phyloP scores from a whole-genome alignment of 2,329 filamentous ascomycete genomes.

The Emergomyces pasteurianus region DNA sequence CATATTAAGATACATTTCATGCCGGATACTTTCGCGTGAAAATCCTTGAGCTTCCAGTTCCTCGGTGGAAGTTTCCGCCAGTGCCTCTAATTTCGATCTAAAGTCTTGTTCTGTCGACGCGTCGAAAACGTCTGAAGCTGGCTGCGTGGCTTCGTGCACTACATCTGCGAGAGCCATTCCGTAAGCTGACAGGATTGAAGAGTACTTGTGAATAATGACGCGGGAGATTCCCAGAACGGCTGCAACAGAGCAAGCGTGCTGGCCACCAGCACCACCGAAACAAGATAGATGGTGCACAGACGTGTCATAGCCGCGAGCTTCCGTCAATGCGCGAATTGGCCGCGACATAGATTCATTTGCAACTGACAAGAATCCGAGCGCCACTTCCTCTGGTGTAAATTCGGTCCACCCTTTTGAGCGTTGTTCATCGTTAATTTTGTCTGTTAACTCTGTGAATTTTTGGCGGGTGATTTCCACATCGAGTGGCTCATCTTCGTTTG shows the following conservation, averaged over 20 bases:
- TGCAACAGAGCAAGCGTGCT: slow-evolving; percentile 85
- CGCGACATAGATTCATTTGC: slow-evolving; percentile 40
- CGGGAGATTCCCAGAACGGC: slow-evolving; percentile 73
- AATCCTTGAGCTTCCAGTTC: slow-evolving; percentile 37
- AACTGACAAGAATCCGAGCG: slow-evolving; percentile 31
- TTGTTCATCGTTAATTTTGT: slow-evolving; percentile 62
- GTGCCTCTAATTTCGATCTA: slow-evolving; percentile 58
- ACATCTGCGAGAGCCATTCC: slow-evolving; percentile 89
- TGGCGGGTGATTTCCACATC: slow-evolving; percentile 64
- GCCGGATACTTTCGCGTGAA: slow-evolving; percentile 25
- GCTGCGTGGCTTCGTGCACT: slow-evolving; percentile 69
- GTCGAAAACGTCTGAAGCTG: slow-evolving; percentile 44
- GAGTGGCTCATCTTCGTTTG: slow-evolving; percentile 72
- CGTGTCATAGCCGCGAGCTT: slow-evolving; percentile 85
- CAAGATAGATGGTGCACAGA: slow-evolving; percentile 82
- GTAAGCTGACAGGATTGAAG: slow-evolving; percentile 82
- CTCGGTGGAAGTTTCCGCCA: slow-evolving; percentile 49
- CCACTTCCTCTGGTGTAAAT: slow-evolving; percentile 58
- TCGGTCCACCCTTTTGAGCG: slow-evolving; percentile 35
- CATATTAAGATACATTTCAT: slow-evolving; percentile 37
- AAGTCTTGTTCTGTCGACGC: slow-evolving; percentile 32
- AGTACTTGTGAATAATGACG: slow-evolving; percentile 80
- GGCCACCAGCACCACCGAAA: slow-evolving; percentile 83
- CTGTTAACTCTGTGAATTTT: slow-evolving; percentile 62
- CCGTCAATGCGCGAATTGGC: slow-evolving; percentile 79